Conservation (phyloP, 345 rosid species). For the Iberis pinnata region DNA sequence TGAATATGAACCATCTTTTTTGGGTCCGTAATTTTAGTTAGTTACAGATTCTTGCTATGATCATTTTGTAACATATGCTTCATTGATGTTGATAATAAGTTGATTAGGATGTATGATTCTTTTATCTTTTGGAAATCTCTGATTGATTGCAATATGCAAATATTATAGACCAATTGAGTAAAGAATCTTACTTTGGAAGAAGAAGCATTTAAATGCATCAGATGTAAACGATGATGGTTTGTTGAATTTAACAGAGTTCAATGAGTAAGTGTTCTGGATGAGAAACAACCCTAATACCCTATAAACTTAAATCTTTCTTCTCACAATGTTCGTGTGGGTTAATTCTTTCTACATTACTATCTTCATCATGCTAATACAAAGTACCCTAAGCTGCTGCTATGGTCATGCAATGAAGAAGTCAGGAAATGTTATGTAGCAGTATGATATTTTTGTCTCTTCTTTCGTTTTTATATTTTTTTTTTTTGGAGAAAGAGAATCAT, state of each 20-base stretch:
- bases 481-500: constrained; percentile 80
- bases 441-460: not conserved
- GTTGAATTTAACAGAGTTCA: constrained; percentile 81
- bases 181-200: constrained; percentile 44
- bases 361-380: constrained; percentile 95
- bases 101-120: too few relatives aligned
- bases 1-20: not conserved
- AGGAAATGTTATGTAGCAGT: not conserved
- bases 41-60: not conserved
- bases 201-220: constrained; percentile 91
- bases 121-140: too few relatives aligned
- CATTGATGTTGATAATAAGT: too few relatives aligned
- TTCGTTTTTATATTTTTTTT: not conserved
- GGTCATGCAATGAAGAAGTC: constrained; percentile 70
- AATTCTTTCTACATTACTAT: constrained; percentile 44
- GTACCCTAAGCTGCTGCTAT: constrained; percentile 58
- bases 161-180: not conserved
- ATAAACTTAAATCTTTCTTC: not conserved
- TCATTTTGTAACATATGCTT: too few relatives aligned
- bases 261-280: constrained; percentile 60
- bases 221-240: constrained; percentile 91
- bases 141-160: too few relatives aligned
- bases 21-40: not conserved
- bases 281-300: not conserved
- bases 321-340: constrained; percentile 15